A percentile compares a stretch with the other conserved stretches of the same genome.
phyloP scores from a whole-genome alignment of 1,139 yeast genomes.

The Saccharomyces pastorianus region DNA sequence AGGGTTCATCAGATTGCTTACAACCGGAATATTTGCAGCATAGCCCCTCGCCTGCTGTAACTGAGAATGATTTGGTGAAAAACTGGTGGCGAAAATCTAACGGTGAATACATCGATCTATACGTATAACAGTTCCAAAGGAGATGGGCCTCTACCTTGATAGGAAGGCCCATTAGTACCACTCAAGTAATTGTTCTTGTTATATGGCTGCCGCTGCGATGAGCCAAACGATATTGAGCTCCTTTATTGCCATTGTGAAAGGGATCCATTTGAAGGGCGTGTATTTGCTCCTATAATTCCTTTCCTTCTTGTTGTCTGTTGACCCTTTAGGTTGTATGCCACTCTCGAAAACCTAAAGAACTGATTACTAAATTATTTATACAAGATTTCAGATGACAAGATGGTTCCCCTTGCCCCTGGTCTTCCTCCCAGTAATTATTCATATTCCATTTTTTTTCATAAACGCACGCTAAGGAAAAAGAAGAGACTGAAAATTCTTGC shows the following conservation, averaged over 20 bases:
- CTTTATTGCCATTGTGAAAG: not conserved
- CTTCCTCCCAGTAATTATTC: not conserved
- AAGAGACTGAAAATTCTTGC: not conserved
- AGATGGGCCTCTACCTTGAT: too few relatives aligned
- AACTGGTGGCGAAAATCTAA: conserved; percentile 18
- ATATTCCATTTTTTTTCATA: not conserved
- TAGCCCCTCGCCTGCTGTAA: conserved; percentile 16
- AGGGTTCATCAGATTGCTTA: conserved; percentile 2
- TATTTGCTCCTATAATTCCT: not conserved
- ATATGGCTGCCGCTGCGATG: not conserved
- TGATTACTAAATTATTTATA: not conserved
- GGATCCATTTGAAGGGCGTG: not conserved
- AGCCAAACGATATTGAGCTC: not conserved
- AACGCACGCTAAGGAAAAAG: not conserved
- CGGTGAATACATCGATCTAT: conserved; percentile 29
- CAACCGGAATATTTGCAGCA: conserved; percentile 3
- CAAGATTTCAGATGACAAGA: not conserved
- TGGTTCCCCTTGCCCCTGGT: conserved; percentile 1
- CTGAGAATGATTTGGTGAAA: conserved; percentile 15
- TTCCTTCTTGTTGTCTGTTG: not conserved
- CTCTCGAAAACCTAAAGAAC: not conserved
- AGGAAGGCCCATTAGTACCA: too few relatives aligned
- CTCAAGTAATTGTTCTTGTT: not conserved
- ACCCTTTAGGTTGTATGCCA: not conserved
- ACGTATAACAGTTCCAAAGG: too few relatives aligned